Base-by-base conservation (phyloP, 2,329 filamentous ascomycete species). In the Berkeleyomyces basicola region DNA sequence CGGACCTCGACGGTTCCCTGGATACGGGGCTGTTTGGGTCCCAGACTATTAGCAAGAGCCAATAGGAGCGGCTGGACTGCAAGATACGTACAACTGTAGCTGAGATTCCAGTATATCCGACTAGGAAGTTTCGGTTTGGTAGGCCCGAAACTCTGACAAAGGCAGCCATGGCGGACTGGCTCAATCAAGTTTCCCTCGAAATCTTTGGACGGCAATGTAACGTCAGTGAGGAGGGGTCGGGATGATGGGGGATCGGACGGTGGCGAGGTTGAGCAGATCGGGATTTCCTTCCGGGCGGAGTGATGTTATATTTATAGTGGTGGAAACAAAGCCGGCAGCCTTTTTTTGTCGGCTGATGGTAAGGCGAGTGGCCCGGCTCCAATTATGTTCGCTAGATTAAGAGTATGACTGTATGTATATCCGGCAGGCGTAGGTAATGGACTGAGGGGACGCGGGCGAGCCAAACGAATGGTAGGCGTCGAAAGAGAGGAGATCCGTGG, bases 1-100 rank as follows among this genome's bases (percentile, higher is more conserved):
- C 93, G 84, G 69, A 99, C 93, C 76, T 97, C 93, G 72, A 99
- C 93, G 72, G 93, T 95, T 69, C 93, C 93, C 79, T 96, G 92
- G 76, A 99, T 92, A 72, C 93, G 88, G 70, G 93, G 93, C 90
- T 96, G 71, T 31, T 59, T 9, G 40, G 31, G 6, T 44, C 37
- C 40, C 58, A 31, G 31, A 23, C 16, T 31, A 43, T 58, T 58
- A 59, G 40, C n/a, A 58, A 57, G 10, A 47, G 16, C 7, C 23
- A 46, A 59, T n/a, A 49, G 47, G 33, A 47, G 40, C 39, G 64
- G 47, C 4, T 10, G 16, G 14, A 33, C 47, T 36, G 16, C 6
- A 39, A 31, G 36, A 55, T 57, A 83, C 89, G 76, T 81, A 96
- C 91, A 82, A 96, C 76, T 44, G 93, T 99, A 70, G 93, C 93